These are phyloP conservation scores for Pterulicium gracile DNA, from an alignment of 1,284 basidiomycete genomes.

Conservation along the genomic window DNA sequence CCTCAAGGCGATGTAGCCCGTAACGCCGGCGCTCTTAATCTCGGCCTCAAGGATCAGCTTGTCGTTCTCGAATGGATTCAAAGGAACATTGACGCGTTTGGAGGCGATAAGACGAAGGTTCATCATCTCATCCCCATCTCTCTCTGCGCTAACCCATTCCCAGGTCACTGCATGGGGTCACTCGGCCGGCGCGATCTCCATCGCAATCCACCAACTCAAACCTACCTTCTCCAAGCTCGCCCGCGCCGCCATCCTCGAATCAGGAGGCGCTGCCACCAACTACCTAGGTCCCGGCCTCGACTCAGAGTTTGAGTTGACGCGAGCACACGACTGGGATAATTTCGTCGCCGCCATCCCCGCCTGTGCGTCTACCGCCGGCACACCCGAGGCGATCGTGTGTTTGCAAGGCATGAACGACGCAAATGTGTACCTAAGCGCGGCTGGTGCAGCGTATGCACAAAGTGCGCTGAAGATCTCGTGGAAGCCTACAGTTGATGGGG, in stretches of 20 bases:
- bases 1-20: constrained; percentile 21
- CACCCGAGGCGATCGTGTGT: background rate
- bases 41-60: constrained; percentile 26
- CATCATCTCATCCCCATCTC: background rate
- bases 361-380: background rate
- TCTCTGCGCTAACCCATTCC: background rate
- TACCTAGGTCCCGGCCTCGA: background rate
- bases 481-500: constrained; percentile 1
- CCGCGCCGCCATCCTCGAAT: constrained; percentile 10
- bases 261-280: background rate
- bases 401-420: background rate
- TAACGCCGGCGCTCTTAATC: constrained; percentile 19
- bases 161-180: constrained; percentile 24
- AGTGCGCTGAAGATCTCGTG: background rate
- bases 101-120: constrained; percentile 22
- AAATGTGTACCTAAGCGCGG: background rate
- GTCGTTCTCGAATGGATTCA: constrained; percentile 26
- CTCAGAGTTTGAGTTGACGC: background rate
- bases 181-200: constrained; percentile 21
- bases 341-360: constrained; percentile 1
- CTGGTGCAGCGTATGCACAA: background rate
- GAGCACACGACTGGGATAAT: constrained; percentile 1
- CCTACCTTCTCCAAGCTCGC: background rate
- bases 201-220: constrained; percentile 7
- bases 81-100: constrained; percentile 24